Base-by-base conservation (phyloP, 2,329 filamentous ascomycete species). In the Knoxdaviesia capensis region DNA sequence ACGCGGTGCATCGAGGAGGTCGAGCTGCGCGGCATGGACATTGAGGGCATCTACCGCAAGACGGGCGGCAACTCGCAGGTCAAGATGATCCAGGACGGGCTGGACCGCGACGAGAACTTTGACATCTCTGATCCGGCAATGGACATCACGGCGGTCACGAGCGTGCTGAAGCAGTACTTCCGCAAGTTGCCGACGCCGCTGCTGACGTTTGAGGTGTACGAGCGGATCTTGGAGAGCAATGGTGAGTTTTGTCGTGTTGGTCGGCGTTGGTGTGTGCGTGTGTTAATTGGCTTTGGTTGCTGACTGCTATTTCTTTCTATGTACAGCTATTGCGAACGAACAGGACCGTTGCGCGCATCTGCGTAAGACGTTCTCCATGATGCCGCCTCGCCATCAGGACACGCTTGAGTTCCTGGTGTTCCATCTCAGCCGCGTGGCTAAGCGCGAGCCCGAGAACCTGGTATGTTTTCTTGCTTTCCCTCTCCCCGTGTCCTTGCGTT, bases 1-100 rank as follows among this genome's bases (percentile, higher is more conserved):
- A 88, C 77, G 39, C 80, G 86, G 39, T 98, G 90, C 59, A 93
- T 98, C 50, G 84, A 94, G 55, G 88, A 98, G 60, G 90, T 98
- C 35, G 90, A 98, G 59, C 64, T 90, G 28, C 78, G 90, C 55
- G 90, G 88, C 60, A 94, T 98, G 84, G 87, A 96, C 52, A 74
- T 92, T 50, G 90, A 96, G 62, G 90, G 90, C 47, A 93, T 98
- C 51, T 98, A 98, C 63, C 78, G 90, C 53, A 98, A 98, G 68
- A 94, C 87, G 41, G 90, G 90, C 44, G 90, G 87, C 49, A 86
- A 81, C 52, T 85, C 83, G 6, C 85, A 92, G 57, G 81, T 94
- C 55, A 92, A 93, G 58, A 69, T 74, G 53, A 83, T 98, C 51
- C 84, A 88, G 53, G 82, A 87, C 49, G 86, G 87, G 8, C 96